Conservation (phyloP, 2,329 filamentous ascomycete species). For the Kalaharituber pfeilii region DNA sequence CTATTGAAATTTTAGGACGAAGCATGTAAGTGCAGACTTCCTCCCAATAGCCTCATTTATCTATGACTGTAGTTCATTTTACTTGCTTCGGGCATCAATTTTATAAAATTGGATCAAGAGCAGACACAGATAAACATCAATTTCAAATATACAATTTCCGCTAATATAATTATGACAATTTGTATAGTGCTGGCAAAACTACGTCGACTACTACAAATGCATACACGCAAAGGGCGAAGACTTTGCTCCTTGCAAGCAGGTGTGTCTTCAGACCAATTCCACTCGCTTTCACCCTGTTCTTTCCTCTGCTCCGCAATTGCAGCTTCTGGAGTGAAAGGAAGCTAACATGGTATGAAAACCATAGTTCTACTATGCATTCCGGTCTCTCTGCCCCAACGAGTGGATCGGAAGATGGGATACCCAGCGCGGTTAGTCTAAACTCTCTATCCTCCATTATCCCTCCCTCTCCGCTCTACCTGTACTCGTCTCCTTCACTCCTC, state of each 20-base stretch:
- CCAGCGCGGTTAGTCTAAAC: conserved; percentile 59
- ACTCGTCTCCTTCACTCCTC: background rate
- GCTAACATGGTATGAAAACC: background rate
- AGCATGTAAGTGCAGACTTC: background rate
- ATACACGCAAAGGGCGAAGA: conserved; percentile 59
- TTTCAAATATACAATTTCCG: background rate
- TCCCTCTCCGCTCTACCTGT: too few relatives aligned
- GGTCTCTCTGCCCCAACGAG: conserved; percentile 86
- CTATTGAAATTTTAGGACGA: background rate
- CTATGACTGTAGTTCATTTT: too few relatives aligned
- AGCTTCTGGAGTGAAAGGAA: background rate
- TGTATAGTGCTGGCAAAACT: conserved; percentile 99
- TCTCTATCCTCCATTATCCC: background rate
- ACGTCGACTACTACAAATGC: conserved; percentile 99
- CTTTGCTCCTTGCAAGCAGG: conserved; percentile 22
- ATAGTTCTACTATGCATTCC: conserved; percentile 92
- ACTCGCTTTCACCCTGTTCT: background rate
- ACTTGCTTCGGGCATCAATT: too few relatives aligned
- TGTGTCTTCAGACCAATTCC: conserved; percentile 14
- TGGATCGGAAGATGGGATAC: conserved; percentile 95
- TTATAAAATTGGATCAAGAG: too few relatives aligned
- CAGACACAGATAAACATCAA: background rate
- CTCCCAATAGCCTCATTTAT: background rate
- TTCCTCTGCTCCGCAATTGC: conserved; percentile 7
- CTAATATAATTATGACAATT: too few relatives aligned